Evolutionary conservation across 805 yeast genomes (phyloP).

Genomic region (Yarrowia porcina): DNA sequence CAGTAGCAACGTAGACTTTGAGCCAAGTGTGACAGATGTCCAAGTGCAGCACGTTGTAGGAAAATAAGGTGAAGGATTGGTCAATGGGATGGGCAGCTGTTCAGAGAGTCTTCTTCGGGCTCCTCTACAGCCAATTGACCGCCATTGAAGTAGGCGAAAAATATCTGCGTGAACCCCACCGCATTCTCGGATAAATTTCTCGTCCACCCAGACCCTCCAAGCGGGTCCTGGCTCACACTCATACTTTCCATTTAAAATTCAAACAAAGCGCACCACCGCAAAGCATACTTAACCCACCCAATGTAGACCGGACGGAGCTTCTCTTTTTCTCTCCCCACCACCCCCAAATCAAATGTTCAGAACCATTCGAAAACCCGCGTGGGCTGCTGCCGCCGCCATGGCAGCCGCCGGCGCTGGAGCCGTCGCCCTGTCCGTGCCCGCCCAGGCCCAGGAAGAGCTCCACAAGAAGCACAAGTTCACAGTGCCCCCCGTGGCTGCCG

Average conservation of each 20-base stretch:
- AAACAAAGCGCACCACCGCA: constrained; percentile 25
- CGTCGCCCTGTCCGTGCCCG: constrained; percentile 14
- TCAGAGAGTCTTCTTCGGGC: no score
- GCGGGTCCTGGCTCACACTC: no score
- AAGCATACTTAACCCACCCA: constrained; percentile 23
- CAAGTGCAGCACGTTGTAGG: constrained; percentile 7
- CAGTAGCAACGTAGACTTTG: constrained; percentile 21
- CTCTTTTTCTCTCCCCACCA: neutral
- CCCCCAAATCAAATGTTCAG: constrained; percentile 10
- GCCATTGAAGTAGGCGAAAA: no score
- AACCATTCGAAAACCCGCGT: constrained; percentile 24
- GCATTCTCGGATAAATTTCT: neutral
- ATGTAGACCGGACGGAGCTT: neutral
- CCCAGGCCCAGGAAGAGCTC: constrained; percentile 26
- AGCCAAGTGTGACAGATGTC: neutral
- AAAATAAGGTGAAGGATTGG: constrained; percentile 9
- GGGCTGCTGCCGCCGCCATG: constrained; percentile 23
- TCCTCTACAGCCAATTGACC: neutral
- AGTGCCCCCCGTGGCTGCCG: constrained; percentile 17
- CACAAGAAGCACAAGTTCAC: constrained; percentile 11
- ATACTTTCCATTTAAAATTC: constrained; percentile 1
- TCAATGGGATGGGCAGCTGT: no score
- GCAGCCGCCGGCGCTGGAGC: constrained; percentile 26
- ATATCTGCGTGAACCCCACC: neutral
- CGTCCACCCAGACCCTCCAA: no score